These are phyloP conservation scores for Phaeophleospora eucalypticola DNA, from an alignment of 2,329 filamentous ascomycete species.

Conservation along the genomic window DNA sequence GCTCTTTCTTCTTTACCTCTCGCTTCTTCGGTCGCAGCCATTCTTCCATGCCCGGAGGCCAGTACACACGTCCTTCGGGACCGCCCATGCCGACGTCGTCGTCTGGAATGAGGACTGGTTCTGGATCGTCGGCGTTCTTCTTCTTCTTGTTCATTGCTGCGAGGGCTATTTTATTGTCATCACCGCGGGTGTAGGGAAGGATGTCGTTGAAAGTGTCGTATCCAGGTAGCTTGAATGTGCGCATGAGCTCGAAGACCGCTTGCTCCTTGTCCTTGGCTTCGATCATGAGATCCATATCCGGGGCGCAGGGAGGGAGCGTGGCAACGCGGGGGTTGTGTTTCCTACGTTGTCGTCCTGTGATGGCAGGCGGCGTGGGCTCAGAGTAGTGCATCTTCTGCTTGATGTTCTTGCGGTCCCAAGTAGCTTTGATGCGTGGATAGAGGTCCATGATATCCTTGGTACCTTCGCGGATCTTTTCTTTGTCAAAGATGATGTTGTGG, in stretches of 20 bases:
- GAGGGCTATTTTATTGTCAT: constrained; percentile 60
- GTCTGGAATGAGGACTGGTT: constrained; percentile 48
- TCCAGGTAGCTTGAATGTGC: constrained; percentile 77
- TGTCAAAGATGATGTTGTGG: constrained; percentile 88
- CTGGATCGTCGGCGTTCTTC: constrained; percentile 35
- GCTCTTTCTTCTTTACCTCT: constrained; percentile 55
- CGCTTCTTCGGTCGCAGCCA: constrained; percentile 81
- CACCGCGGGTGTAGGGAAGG: constrained; percentile 68
- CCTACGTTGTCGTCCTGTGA: constrained; percentile 71
- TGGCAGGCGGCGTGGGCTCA: constrained; percentile 69
- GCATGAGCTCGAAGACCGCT: constrained; percentile 91
- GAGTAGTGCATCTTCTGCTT: constrained; percentile 97
- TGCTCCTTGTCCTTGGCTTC: constrained; percentile 98
- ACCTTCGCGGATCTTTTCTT: constrained; percentile 69
- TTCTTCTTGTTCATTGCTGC: constrained; percentile 39
- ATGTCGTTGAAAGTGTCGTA: constrained; percentile 72
- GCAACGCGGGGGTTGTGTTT: constrained; percentile 80
- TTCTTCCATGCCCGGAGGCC: constrained; percentile 84
- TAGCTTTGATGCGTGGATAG: constrained; percentile 72
- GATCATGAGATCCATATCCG: constrained; percentile 95
- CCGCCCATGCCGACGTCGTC: constrained; percentile 85
- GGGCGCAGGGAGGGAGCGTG: constrained; percentile 74
- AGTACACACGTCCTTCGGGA: constrained; percentile 75
- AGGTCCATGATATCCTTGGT: constrained; percentile 74
- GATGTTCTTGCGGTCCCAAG: constrained; percentile 79